Evolutionary conservation across 2,329 filamentous ascomycete species (phyloP), one percentile per base, ranked within the genome.

Genomic region (Aspergillus uvarum): DNA sequence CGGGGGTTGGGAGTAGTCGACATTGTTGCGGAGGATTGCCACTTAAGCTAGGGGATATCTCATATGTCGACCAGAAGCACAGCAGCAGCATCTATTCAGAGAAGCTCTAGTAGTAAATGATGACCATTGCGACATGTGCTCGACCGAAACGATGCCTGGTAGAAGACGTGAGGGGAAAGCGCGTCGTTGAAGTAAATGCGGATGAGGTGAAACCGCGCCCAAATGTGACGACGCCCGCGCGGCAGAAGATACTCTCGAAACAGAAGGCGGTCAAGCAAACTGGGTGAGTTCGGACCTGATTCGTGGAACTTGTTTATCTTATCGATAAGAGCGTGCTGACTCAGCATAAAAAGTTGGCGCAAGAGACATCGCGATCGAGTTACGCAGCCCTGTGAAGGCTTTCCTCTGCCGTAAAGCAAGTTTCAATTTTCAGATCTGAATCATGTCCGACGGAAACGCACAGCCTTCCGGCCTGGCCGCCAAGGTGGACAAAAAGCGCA

Each of bases 401-500:
- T 42, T 11, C 19, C 22, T 44, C n/a, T 11, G 51, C 11, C 19
- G 21, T 24, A 19, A 14, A 7, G 10, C n/a, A 21, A 19, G 44
- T n/a, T 16, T n/a, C 19, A 7, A 22, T 24, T 6, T 16, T 14
- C 8, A 38, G 21, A 31, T 5, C 19, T 19, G 29, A 59, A 54
- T 26, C n/a, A 68, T 67, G 59, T 65, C 64, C 21, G 62, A 64
- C 19, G 68, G 70, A 51, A 54, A 51, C 29, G 26, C 59, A 4
- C 58, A 62, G n/a, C 53, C 65, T 3, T 67, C 70, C 47, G 68
- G 68, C 2, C 68, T 76, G n/a, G 65, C 73, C 31, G 63, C 66
- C 48, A 74, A 74, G 56, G 63, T 75, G 38, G 69, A 77, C 56
- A 76, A 76, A 63, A 78, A 78, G 69, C 75, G 76, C 65, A 77